These are phyloP conservation scores for Hortaea werneckii DNA, from an alignment of 2,329 filamentous ascomycete species.

Conservation along the genomic window DNA sequence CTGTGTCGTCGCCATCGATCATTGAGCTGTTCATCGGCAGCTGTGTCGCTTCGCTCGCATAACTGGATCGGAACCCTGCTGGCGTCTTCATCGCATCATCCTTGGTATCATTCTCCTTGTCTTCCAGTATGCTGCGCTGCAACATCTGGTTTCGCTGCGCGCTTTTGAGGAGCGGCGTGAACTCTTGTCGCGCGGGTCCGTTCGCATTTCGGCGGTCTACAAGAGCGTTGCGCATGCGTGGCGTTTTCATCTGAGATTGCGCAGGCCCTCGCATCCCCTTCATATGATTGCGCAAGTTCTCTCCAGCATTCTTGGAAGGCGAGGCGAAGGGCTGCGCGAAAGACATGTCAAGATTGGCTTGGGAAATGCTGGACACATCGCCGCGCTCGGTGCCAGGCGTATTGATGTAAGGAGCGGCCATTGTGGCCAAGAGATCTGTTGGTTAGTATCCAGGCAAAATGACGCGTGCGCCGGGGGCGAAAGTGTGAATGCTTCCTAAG, in stretches of 20 bases:
- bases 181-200: conserved; percentile 53
- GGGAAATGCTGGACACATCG: conserved; percentile 65
- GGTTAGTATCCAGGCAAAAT: not conserved
- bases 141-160: conserved; percentile 58
- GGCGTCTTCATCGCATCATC: conserved; percentile 52
- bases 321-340: conserved; percentile 81
- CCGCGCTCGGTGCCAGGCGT: conserved; percentile 78
- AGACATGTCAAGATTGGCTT: conserved; percentile 60
- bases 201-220: conserved; percentile 53
- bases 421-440: not conserved
- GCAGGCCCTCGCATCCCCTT: conserved; percentile 51
- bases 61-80: conserved; percentile 50
- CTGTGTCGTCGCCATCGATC: conserved; percentile 51
- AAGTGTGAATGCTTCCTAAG: not conserved
- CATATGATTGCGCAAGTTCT: conserved; percentile 61
- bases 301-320: conserved; percentile 59
- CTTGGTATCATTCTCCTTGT: conserved; percentile 32
- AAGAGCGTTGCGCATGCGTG: conserved; percentile 61
- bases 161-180: conserved; percentile 85
- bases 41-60: conserved; percentile 52
- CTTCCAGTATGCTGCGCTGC: conserved; percentile 26
- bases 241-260: conserved; percentile 42
- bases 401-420: conserved; percentile 47
- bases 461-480: not conserved
- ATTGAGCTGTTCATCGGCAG: conserved; percentile 68